Evolutionary conservation across 2,329 filamentous ascomycete species (phyloP), one percentile per base, ranked within the genome.

Genomic region (Ascomycota sp.): DNA sequence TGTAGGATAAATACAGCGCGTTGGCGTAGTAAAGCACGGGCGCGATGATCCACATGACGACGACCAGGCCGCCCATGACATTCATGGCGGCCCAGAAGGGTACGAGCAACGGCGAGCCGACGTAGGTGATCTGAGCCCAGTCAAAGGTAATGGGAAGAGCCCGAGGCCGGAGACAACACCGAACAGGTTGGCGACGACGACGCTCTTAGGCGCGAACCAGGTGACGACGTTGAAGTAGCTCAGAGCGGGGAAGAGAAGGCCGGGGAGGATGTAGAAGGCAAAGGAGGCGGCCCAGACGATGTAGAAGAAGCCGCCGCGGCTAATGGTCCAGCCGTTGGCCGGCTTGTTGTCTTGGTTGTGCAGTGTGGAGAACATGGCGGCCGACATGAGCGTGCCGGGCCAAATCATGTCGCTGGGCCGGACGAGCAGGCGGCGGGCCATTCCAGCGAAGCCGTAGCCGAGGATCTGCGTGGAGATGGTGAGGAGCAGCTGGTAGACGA

Each of bases 171-270:
- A 86, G n/a, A 72, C 67, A 11, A 86, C 76, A 11, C 82, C 82
- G 44, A 91, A 91, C 38, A 92, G 57, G 47, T 91, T 91, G 20
- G 82, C 76, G 27, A 91, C 58, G 3, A 91, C 71, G n/a, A 89
- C 76, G 40, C 76, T 91, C 38, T 82, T 73, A 0, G 82, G 82
- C 3, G 78, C 78, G 48, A 85, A 79, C 81, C 80, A 92, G 10
- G 82, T 91, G 34, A 91, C 60, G 37, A 86, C 75, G 47, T 74
- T 91, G 59, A 91, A 92, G 51, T 86, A 89, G 51, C 78, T 86
- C 40, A 92, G 59, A 1, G 79, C 81, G 6, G 80, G 80, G 57
- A 89, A 75, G 28, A 92, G 56, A 9, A 91, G 61, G 4, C 81
- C 81, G 0, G 82, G 82, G 2, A 91, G 56, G 48, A 89, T 89